These are phyloP conservation scores for Odonthalia washingtoniensis DNA, from an alignment of 31 red algal species.

Conservation along the genomic window DNA sequence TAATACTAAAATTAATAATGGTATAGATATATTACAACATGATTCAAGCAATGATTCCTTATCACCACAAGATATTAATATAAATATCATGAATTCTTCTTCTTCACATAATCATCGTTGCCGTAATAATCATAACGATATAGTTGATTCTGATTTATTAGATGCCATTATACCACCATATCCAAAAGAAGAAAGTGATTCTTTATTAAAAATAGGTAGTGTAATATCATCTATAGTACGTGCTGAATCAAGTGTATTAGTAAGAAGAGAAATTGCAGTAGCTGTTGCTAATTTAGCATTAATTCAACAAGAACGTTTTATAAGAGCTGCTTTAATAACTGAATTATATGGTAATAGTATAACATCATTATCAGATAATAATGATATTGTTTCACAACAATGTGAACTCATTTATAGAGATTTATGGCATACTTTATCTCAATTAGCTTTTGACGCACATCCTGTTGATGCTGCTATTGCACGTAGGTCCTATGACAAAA, in stretches of 20 bases:
- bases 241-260: slow-evolving; percentile 60
- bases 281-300: slow-evolving; percentile 47
- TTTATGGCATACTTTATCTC: slow-evolving; percentile 59
- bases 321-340: slow-evolving; percentile 34
- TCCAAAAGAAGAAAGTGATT: background rate
- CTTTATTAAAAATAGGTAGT: slow-evolving; percentile 40
- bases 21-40: background rate
- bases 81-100: background rate
- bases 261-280: slow-evolving; percentile 59
- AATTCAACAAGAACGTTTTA: slow-evolving; percentile 33
- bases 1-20: background rate
- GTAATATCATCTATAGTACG: slow-evolving; percentile 34
- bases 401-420: slow-evolving; percentile 42
- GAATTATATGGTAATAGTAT: slow-evolving; percentile 48
- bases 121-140: no score
- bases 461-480: slow-evolving; percentile 72
- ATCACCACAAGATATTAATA: background rate
- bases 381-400: background rate
- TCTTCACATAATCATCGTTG: background rate
- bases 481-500: slow-evolving; percentile 46
- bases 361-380: background rate
- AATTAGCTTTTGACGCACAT: slow-evolving; percentile 68
- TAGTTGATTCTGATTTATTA: background rate
- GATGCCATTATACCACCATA: background rate
- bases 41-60: background rate